phyloP scores from a whole-genome alignment of 768 basidiomycete species.

The Lyophyllum shimeji region DNA sequence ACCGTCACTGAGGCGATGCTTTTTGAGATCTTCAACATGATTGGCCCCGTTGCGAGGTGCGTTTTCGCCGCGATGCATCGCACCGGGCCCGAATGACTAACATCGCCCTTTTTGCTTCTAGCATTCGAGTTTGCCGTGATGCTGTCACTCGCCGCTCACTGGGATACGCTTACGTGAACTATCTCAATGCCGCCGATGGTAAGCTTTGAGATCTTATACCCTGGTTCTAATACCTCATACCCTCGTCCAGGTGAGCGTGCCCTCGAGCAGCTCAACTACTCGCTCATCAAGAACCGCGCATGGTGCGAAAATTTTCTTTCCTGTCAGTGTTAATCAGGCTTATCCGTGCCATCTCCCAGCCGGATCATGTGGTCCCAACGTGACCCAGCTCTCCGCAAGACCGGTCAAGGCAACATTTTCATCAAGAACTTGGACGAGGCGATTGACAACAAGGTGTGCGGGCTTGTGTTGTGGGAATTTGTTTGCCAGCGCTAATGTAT shows the following conservation, averaged over 20 bases:
- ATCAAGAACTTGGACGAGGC: conserved; percentile 98
- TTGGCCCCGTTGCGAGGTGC: conserved; percentile 96
- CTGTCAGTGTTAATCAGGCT: background rate
- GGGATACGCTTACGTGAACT: conserved; percentile 99
- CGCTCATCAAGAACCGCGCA: conserved; percentile 95
- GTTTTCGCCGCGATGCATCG: conserved; percentile 16
- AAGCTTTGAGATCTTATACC: conserved; percentile 24
- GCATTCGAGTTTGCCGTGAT: conserved; percentile 99
- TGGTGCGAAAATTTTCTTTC: conserved; percentile 57
- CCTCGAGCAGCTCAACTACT: conserved; percentile 98
- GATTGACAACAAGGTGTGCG: conserved; percentile 91
- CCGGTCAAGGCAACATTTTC: conserved; percentile 99
- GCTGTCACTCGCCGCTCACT: conserved; percentile 99
- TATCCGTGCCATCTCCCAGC: conserved; percentile 37
- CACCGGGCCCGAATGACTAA: background rate
- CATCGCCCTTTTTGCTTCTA: conserved; percentile 23
- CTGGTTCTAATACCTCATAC: conserved; percentile 4
- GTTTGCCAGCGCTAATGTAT: background rate
- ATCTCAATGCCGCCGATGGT: conserved; percentile 94
- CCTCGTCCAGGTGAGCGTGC: conserved; percentile 81
- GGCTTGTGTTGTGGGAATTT: background rate
- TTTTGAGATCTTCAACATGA: conserved; percentile 99
- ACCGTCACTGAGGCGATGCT: conserved; percentile 99
- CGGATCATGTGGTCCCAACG: conserved; percentile 99
- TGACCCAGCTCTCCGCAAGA: conserved; percentile 98